Evolutionary conservation across 331 rosid species (phyloP).

Genomic region (Rosa hybrid): DNA sequence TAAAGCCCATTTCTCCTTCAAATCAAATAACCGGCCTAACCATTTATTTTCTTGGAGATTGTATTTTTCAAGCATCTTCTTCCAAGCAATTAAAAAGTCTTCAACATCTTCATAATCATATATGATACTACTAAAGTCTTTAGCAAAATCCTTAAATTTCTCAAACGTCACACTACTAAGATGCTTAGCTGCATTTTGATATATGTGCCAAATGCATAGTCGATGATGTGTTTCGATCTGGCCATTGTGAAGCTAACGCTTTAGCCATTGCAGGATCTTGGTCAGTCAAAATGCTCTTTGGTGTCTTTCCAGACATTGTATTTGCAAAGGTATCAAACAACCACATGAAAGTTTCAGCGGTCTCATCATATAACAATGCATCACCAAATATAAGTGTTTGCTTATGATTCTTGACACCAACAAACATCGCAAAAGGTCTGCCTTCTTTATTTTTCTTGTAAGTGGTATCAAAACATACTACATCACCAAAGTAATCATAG

Average conservation of each 20-base stretch:
- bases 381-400: not conserved
- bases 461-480: not conserved
- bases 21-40: not conserved
- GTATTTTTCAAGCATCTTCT: not conserved
- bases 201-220: not conserved
- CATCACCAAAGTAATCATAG: not conserved
- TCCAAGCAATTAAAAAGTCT: not conserved
- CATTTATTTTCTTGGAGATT: not conserved
- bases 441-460: not conserved
- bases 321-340: not conserved
- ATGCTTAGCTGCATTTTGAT: not conserved
- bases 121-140: not conserved
- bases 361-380: not conserved
- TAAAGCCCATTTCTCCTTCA: too few species aligned
- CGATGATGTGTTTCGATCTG: not conserved
- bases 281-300: not conserved
- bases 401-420: not conserved
- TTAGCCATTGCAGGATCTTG: conserved; percentile 13
- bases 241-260: not conserved
- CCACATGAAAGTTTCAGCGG: not conserved
- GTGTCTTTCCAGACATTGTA: not conserved
- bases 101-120: not conserved
- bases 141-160: not conserved
- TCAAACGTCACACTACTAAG: too few species aligned
- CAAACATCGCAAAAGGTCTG: not conserved